Evolutionary conservation across 306 rosid species (phyloP).

Genomic region (Herpetospermum pedunculosum): DNA sequence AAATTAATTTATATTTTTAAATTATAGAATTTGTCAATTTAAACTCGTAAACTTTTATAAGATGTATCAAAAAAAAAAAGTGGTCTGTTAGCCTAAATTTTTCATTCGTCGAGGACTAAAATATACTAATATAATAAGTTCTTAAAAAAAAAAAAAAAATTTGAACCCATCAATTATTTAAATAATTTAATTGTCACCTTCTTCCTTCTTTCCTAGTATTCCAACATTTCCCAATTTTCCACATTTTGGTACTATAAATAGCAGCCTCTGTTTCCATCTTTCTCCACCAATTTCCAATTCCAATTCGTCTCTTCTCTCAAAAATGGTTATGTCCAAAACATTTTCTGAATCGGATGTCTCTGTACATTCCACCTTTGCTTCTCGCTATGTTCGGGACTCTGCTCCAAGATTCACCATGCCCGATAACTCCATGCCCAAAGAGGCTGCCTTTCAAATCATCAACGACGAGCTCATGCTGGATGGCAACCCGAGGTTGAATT

Average conservation of each 20-base stretch:
- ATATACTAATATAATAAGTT: no score
- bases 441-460: constrained; percentile 42
- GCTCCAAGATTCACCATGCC: constrained; percentile 29
- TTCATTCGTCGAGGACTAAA: no score
- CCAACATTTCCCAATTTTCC: neutral
- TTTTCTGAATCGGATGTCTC: constrained; percentile 29
- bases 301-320: no score
- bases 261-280: neutral
- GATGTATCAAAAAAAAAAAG: no score
- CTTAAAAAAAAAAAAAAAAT: no score
- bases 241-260: neutral
- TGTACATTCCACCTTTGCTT: constrained; percentile 24
- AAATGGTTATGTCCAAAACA: constrained; percentile 22
- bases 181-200: neutral
- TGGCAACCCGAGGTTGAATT: constrained; percentile 48
- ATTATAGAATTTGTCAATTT: no score
- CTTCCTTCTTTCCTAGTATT: neutral
- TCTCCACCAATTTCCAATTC: neutral
- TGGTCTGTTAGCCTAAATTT: no score
- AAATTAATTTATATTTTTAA: no score
- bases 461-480: constrained; percentile 57
- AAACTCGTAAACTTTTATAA: no score
- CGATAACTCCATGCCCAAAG: constrained; percentile 47
- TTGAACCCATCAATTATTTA: neutral
- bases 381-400: constrained; percentile 28